Evolutionary conservation across 2,329 filamentous ascomycete genomes (phyloP), one percentile per base, ranked within the genome.

Genomic region (Camptophora hylomeconis): DNA sequence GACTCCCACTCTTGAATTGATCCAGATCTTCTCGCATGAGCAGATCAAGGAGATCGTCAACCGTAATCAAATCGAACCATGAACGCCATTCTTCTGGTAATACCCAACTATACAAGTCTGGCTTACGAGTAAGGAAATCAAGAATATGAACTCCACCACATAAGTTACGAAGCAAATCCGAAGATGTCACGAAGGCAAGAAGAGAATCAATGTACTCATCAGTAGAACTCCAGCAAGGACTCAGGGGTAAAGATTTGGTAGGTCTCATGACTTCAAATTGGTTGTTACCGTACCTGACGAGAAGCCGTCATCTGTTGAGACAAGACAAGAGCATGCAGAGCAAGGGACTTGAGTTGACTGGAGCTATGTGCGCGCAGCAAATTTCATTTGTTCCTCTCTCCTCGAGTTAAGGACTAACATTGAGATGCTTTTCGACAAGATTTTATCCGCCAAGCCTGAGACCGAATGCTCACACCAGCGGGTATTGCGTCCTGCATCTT

Each of bases 81-180:
- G 62, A 49, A 39, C 81, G 72, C 89, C 89, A 98, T 53, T 84
- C 75, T 36, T 67, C 51, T 0, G 84, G 81, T 2, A 98, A 55
- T 2, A 87, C 68, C 1, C 69, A 65, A 29, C 78, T 71, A 51
- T 93, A 98, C 0, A 94, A 66, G 39, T 83, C 79, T 4, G 83
- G 81, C 26, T 83, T 72, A 22, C 73, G 72, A 2, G 84, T 94
- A 58, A 94, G 83, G 56, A 98, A 95, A 52, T 98, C 89, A 32
- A 95, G 67, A 38, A 98, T 86, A 50, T 98, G 89, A 1, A 95
- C 81, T n/a, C 87, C 86, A 30, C 89, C 89, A 49, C 84, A 93
- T n/a, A 98, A 66, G 15, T 81, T 82, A 41, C 82, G 79, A 44
- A 94, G 84, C 2, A 83, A 63, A 30, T 76, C 69, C 24, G 79